Evolutionary conservation across 495 filamentous ascomycete species (phyloP).

Genomic region (Xylaria longipes): DNA sequence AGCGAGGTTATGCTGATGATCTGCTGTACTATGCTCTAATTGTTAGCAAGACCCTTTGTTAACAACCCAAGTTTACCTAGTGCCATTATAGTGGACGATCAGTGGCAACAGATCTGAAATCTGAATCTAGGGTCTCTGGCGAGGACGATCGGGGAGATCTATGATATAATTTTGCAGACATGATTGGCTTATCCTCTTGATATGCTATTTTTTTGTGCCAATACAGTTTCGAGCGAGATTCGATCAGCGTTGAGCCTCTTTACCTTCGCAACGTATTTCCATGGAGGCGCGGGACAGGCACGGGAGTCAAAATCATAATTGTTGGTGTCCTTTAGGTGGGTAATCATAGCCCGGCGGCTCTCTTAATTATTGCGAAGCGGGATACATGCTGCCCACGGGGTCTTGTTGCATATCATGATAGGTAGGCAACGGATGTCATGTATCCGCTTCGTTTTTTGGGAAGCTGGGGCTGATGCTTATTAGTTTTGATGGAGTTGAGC

Average conservation of each 20-base stretch:
- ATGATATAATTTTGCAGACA: neutral
- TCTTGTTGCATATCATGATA: neutral
- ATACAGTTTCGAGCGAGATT: neutral
- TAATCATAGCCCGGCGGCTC: neutral
- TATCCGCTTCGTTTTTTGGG: neutral
- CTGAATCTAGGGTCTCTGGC: slow-evolving; percentile 1
- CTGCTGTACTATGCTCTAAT: neutral
- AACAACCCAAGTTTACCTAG: neutral
- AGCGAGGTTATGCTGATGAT: neutral
- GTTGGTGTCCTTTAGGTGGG: neutral
- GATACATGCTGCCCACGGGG: neutral
- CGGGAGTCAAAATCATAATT: neutral
- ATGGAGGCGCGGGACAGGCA: neutral
- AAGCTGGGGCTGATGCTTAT: slow-evolving; percentile 3
- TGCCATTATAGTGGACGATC: neutral
- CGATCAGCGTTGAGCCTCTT: slow-evolving; percentile 4
- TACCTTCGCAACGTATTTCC: neutral
- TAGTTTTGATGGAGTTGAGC: neutral
- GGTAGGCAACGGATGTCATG: neutral
- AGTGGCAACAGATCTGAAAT: neutral
- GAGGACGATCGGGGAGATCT: slow-evolving; percentile 6
- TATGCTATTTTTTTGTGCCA: neutral
- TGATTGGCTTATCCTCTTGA: neutral
- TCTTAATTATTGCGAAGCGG: neutral
- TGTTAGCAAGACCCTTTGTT: neutral